A percentile compares a stretch with the other conserved stretches of the same genome.
These are phyloP conservation scores for Lunularia cruciata DNA, from an alignment of 225 moss, liverwort and hornwort species.

Conservation along the genomic window DNA sequence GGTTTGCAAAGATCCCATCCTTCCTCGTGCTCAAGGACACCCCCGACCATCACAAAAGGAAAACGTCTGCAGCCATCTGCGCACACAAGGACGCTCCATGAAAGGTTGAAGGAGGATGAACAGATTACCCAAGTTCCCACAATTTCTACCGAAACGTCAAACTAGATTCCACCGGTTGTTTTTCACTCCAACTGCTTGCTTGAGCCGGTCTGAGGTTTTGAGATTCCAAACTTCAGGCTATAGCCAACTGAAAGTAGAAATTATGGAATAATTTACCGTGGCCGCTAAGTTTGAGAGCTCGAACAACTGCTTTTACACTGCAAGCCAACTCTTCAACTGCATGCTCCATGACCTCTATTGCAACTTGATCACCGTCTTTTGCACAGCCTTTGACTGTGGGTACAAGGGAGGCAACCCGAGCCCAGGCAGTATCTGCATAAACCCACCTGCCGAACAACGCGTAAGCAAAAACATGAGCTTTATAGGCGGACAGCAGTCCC, in stretches of 20 bases:
- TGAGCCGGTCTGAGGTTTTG: no score
- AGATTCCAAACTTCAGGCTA: no score
- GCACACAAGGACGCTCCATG: no score
- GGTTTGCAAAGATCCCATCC: slow-evolving; percentile 80
- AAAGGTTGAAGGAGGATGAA: no score
- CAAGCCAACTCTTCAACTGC: slow-evolving; percentile 75
- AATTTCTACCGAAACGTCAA: no score
- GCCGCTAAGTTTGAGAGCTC: slow-evolving; percentile 62
- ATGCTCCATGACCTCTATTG: slow-evolving; percentile 59
- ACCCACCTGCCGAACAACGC: slow-evolving; percentile 65
- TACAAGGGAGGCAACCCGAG: slow-evolving; percentile 72
- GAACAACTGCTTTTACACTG: slow-evolving; percentile 83
- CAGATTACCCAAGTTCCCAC: no score
- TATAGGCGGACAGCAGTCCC: slow-evolving; percentile 12
- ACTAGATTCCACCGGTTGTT: no score
- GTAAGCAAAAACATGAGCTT: neutral
- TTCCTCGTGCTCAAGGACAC: slow-evolving; percentile 67
- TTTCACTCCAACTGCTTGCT: no score
- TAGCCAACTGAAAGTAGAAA: no score
- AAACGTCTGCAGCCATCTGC: slow-evolving; percentile 72
- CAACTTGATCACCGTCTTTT: slow-evolving; percentile 67
- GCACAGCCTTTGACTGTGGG: slow-evolving; percentile 88
- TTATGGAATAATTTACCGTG: slow-evolving; percentile 47
- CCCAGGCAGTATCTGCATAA: slow-evolving; percentile 81
- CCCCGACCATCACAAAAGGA: slow-evolving; percentile 88